Evolutionary conservation across 2,329 filamentous ascomycete genomes (phyloP), one percentile per base, ranked within the genome.

Genomic region (Macrophomina pseudophaseolina): DNA sequence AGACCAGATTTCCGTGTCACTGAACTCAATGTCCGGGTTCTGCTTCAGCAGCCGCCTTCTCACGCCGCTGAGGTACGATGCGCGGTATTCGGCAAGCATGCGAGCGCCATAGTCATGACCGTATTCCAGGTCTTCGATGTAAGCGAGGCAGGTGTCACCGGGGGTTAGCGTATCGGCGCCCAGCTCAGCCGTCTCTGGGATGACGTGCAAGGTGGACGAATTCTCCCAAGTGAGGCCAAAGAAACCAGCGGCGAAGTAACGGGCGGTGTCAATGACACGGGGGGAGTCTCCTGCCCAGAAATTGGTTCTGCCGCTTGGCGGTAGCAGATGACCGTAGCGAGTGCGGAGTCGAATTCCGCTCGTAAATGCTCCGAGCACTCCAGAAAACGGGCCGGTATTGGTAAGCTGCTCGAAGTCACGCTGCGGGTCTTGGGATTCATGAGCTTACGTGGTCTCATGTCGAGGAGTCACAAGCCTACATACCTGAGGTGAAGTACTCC

Each of bases 151-250:
- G 8, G 80, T 81, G 48, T 79, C 77, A 9, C 86, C 85, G 0
- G 86, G 85, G 0, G 86, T 88, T 23, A 88, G 77, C 0, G 86
- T 87, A 68, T 88, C 78, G 0, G 79, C 85, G 2, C 83, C 83
- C 40, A 77, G 79, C n/a, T 83, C 80, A 14, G 74, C 71, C 2
- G 77, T 80, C 71, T 88, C 86, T 0, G 85, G 82, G 42, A 88
- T 84, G 60, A 88, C 72, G 23, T 85, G 75, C 16, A 88, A 74
- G n/a, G 72, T 75, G 2, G 82, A 81, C 0, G 64, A 62, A 1
- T 71, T 70, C 49, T 80, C 71, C 79, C 82, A 85, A 40, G 85
- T 76, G 11, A 84, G 73, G 3, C 85, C 85, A 70, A 87, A 87
- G 71, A 88, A 80, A 1, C 86, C 85, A 5, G 80, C 74, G 0